A percentile compares a stretch with the other conserved stretches of the same genome.
phyloP scores from a whole-genome alignment of 1,284 basidiomycete species.

The Spongispora temasekensis region DNA sequence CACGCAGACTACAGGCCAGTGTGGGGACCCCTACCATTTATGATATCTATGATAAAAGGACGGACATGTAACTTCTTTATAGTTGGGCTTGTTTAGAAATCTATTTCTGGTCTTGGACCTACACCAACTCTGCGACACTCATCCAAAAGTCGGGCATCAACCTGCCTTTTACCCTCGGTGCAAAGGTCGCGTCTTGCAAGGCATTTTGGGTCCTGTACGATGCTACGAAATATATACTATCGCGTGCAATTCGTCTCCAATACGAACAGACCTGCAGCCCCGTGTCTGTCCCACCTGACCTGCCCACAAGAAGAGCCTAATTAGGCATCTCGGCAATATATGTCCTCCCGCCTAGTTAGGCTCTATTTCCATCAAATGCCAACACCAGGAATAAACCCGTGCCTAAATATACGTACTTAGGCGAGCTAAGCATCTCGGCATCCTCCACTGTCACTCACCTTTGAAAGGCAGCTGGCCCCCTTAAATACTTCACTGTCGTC shows the following conservation, averaged over 20 bases:
- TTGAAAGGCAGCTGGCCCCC: too few relatives aligned
- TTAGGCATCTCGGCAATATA: too few relatives aligned
- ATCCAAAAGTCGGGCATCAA: conserved; percentile 90
- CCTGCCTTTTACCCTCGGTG: conserved; percentile 85
- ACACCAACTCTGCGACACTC: conserved; percentile 70
- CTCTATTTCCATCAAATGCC: too few relatives aligned
- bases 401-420: too few relatives aligned
- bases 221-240: conserved; percentile 79
- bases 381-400: too few relatives aligned
- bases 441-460: too few relatives aligned
- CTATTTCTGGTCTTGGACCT: conserved; percentile 3
- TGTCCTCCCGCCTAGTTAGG: too few relatives aligned
- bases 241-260: conserved; percentile 5
- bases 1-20: conserved; percentile 56
- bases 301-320: too few relatives aligned
- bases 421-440: too few relatives aligned
- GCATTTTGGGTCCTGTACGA: conserved; percentile 88
- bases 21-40: conserved; percentile 54
- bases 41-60: conserved; percentile 65
- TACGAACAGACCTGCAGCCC: conserved; percentile 43
- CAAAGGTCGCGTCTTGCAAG: conserved; percentile 70
- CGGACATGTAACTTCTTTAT: conserved; percentile 43
- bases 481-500: too few relatives aligned
- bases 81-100: neutral
- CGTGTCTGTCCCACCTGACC: too few relatives aligned